These are phyloP conservation scores for Geoglossum cookeanum DNA, from an alignment of 2,329 filamentous ascomycete genomes.

Conservation along the genomic window DNA sequence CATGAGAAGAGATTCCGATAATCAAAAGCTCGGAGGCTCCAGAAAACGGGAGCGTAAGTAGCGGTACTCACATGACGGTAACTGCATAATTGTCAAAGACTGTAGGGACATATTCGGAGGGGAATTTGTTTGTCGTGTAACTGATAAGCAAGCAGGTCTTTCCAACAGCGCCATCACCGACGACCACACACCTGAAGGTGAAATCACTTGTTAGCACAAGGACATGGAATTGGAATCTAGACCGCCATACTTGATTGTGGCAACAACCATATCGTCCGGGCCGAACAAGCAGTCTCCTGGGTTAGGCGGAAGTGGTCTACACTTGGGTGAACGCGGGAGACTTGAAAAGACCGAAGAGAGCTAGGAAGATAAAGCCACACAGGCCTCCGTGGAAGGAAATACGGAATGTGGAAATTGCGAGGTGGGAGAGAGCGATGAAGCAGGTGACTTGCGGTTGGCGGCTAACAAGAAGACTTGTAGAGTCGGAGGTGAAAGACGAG, in stretches of 20 bases:
- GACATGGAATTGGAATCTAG: too few relatives aligned
- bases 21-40: constrained; percentile 7
- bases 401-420: not conserved
- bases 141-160: constrained; percentile 98
- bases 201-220: not conserved
- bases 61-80: constrained; percentile 78
- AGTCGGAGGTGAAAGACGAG: not conserved
- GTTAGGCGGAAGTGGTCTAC: not conserved
- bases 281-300: not conserved
- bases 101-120: constrained; percentile 97
- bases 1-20: not conserved
- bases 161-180: constrained; percentile 96
- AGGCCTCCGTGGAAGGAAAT: not conserved
- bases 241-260: not conserved
- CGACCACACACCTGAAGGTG: constrained; percentile 70
- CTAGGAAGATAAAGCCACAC: not conserved
- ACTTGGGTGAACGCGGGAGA: not conserved
- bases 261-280: not conserved
- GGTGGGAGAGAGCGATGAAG: not conserved
- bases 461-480: not conserved
- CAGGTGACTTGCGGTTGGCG: not conserved
- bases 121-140: constrained; percentile 99
- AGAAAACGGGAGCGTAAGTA: not conserved
- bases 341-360: not conserved
- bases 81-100: constrained; percentile 99